Evolutionary conservation across 179 eudicot species (phyloP).

Genomic region (Gypsophila paniculata): DNA sequence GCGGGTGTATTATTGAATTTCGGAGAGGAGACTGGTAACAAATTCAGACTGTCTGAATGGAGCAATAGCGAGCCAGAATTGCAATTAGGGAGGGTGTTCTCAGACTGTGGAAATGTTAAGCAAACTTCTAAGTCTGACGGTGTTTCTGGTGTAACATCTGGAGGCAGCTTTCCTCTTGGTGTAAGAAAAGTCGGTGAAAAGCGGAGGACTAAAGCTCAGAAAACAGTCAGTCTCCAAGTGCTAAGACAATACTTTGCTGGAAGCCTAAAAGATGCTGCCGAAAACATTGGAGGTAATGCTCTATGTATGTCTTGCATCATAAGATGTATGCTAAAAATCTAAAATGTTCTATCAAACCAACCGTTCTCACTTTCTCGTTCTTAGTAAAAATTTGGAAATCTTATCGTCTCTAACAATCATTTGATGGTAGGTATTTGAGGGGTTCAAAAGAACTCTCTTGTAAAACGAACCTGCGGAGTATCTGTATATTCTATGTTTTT

Average conservation of each 20-base stretch:
- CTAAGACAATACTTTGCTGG: constrained; percentile 81
- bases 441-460: no score
- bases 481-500: no score
- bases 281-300: constrained; percentile 70
- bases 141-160: constrained; percentile 35
- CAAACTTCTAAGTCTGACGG: constrained; percentile 39
- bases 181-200: constrained; percentile 36
- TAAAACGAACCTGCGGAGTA: no score
- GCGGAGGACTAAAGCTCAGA: constrained; percentile 67
- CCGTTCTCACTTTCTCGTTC: no score
- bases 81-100: constrained; percentile 27
- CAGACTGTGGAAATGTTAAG: constrained; percentile 30
- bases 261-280: constrained; percentile 92
- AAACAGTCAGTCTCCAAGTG: constrained; percentile 64
- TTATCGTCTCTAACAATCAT: no score
- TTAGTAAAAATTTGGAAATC: no score
- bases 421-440: no score
- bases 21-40: constrained; percentile 43
- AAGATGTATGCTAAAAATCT: no score
- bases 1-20: constrained; percentile 31
- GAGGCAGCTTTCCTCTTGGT: constrained; percentile 29
- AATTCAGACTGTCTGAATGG: constrained; percentile 44
- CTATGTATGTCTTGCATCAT: no score
- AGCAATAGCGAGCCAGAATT: constrained; percentile 30
- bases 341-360: no score